These are phyloP conservation scores for Sisymbrium irio DNA, from an alignment of 345 rosid genomes.

Conservation along the genomic window DNA sequence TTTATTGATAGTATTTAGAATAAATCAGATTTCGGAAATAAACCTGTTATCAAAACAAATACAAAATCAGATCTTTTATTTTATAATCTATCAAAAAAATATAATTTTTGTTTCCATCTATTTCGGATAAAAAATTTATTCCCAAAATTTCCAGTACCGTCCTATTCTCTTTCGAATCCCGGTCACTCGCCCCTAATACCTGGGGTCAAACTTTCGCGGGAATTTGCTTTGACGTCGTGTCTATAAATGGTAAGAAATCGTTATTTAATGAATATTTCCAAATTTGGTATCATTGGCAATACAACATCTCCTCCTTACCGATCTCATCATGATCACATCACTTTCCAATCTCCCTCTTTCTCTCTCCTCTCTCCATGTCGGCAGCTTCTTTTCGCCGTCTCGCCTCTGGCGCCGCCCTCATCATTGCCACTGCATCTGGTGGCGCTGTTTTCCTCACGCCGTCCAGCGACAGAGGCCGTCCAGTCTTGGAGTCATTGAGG, in stretches of 20 bases:
- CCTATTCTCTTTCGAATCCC: too few relatives aligned
- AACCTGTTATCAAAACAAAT: too few relatives aligned
- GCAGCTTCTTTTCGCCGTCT: constrained; percentile 53
- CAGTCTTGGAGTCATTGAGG: constrained; percentile 41
- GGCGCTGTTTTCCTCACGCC: constrained; percentile 33
- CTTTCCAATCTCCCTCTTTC: neutral
- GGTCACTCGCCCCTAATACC: too few relatives aligned
- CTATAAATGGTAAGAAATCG: neutral
- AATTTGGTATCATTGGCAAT: neutral
- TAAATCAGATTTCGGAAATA: too few relatives aligned
- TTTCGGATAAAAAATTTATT: too few relatives aligned
- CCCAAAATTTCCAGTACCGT: too few relatives aligned
- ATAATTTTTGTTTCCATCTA: too few relatives aligned
- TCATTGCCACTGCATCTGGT: constrained; percentile 39
- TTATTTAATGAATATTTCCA: neutral
- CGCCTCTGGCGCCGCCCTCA: constrained; percentile 41
- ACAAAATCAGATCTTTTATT: too few relatives aligned
- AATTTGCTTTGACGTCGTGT: neutral
- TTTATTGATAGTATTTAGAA: too few relatives aligned
- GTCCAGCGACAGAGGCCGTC: constrained; percentile 44
- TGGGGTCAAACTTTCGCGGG: too few relatives aligned
- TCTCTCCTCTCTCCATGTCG: constrained; percentile 36
- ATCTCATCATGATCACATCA: neutral
- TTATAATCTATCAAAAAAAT: too few relatives aligned
- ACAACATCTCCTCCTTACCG: neutral